Base-by-base conservation (phyloP, 2,329 filamentous ascomycete genomes). In the Verticillium nonalfalfae region DNA sequence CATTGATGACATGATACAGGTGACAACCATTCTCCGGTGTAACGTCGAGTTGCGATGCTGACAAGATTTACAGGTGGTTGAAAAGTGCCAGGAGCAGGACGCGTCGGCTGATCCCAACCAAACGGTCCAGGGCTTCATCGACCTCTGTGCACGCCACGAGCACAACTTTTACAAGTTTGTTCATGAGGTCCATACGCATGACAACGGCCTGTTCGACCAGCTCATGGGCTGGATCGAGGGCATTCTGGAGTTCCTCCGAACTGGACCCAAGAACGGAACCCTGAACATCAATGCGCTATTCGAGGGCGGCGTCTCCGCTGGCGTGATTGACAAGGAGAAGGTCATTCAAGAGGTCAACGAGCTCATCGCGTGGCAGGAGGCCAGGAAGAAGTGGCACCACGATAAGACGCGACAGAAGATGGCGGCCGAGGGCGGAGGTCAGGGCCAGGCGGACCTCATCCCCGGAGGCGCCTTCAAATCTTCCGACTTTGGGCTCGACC, bases 81-180 rank as follows among this genome's bases (percentile, higher is more conserved):
- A 89, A 58, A 83, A 81, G 68, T 88, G 85, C 68, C 79, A 85
- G 61, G 85, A 88, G 63, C 84, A 88, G 69, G 95, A 98, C 72
- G 90, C 95, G 56, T 93, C 91, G 2, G 93, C 94, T 1, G 95
- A 99, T 73, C 95, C 95, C 4, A 99, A 99, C 73, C 93, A 97
- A 78, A 99, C 95, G 0, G 95, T 99, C 1, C 95, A 99, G 73
- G 90, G 93, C 15, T 99, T 99, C 71, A 99, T 99, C 70, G 95
- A 99, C 71, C 84, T 99, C 26, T 99, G 95, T 74, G 90, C 91
- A 67, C 87, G 95, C 54, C 95, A 99, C 73, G 92, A 99, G 75
- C 87, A 96, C 73, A 96, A 96, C 76, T 94, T 99, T 73, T 99
- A 98, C 83, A 98, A 97, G 74, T 99, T 99, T 73, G 90, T 99